These are phyloP conservation scores for Plasmodium coatneyi DNA, from an alignment of 169 alveolate species.

Conservation along the genomic window DNA sequence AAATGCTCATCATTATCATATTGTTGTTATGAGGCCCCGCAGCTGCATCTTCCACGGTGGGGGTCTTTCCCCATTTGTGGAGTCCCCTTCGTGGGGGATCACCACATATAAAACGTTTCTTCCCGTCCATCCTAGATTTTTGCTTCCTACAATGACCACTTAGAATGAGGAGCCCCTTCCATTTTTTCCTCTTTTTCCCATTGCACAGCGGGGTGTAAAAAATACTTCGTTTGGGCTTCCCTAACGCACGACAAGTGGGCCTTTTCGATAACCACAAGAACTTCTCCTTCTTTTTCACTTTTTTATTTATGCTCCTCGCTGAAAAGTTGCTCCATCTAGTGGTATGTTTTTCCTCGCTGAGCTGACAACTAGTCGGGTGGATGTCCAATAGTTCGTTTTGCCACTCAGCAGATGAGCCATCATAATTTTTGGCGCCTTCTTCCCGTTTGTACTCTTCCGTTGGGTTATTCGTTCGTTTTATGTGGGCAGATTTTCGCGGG, in stretches of 20 bases:
- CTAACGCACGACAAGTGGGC: background rate
- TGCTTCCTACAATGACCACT: background rate
- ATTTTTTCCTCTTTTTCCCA: background rate
- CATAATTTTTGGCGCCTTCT: background rate
- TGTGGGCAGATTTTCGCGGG: background rate
- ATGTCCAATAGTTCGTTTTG: background rate
- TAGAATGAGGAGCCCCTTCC: background rate
- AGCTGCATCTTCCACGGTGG: background rate
- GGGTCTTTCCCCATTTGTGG: background rate
- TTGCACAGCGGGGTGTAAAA: background rate
- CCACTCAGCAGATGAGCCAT: background rate
- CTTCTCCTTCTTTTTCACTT: background rate
- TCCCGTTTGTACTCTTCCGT: background rate
- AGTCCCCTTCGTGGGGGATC: background rate
- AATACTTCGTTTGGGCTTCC: background rate
- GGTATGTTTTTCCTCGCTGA: background rate
- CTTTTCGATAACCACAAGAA: background rate
- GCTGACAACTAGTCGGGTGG: background rate
- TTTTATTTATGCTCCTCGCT: slow-evolving; percentile 24
- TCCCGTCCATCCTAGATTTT: background rate
- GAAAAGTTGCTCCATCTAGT: background rate
- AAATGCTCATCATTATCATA: background rate
- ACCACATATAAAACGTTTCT: background rate
- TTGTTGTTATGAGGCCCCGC: background rate
- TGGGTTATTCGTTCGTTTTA: background rate